A percentile compares a stretch with the other conserved stretches of the same genome.
Conservation (phyloP, 2,329 filamentous ascomycete species). For the Sporothrix schenckii region DNA sequence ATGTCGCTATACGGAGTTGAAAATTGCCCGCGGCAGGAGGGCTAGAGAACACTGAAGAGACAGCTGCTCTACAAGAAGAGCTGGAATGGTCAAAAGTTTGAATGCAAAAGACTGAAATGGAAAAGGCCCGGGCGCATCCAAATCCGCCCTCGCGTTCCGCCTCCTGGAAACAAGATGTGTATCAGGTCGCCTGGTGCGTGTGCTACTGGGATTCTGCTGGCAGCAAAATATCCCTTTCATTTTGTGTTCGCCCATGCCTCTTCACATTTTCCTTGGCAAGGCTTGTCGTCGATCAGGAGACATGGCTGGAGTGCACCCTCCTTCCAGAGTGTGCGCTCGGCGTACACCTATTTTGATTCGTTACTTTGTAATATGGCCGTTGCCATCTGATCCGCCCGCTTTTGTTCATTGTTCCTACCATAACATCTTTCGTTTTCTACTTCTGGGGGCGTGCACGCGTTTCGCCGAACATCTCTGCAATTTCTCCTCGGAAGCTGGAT, state of each 20-base stretch:
- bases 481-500: slow-evolving; percentile 14
- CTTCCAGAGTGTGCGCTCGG: neutral
- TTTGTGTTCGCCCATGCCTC: neutral
- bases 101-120: neutral
- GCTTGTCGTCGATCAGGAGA: slow-evolving; percentile 34
- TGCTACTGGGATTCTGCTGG: neutral
- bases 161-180: slow-evolving; percentile 31
- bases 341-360: neutral
- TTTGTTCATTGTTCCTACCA: neutral
- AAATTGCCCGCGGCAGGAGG: neutral
- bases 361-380: neutral
- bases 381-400: slow-evolving; percentile 9
- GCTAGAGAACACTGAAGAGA: neutral
- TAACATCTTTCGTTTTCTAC: neutral
- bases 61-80: neutral
- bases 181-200: slow-evolving; percentile 19
- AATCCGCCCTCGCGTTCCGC: slow-evolving; percentile 19
- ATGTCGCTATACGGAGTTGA: neutral
- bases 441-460: neutral
- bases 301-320: neutral
- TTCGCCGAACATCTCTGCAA: neutral
- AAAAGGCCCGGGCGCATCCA: slow-evolving; percentile 20
- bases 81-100: slow-evolving; percentile 3
- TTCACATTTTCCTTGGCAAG: slow-evolving; percentile 21
- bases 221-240: neutral